Evolutionary conservation across 2,329 filamentous ascomycete species (phyloP), one percentile per base, ranked within the genome.

Genomic region (Colletotrichum sp.): DNA sequence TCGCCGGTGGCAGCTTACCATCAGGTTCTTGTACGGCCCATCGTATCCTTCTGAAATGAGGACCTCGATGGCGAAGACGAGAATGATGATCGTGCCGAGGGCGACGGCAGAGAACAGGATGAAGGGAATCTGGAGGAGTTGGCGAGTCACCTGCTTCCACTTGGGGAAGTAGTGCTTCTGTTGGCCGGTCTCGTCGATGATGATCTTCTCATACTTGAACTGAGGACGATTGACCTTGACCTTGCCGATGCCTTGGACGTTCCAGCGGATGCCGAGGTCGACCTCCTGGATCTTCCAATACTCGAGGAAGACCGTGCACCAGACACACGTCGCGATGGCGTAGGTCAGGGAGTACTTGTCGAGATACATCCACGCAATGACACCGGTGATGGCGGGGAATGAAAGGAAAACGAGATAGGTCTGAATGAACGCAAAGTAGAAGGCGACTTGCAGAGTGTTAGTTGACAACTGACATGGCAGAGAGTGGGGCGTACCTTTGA

Each of bases 381-480:
- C 83, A 2, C 94, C 94, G 32, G 94, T 92, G 3, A 87, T 87
- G 9, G 94, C 93, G 0, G 94, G 94, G 69, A 95, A 93, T 5
- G 91, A 84, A 22, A 96, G 87, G 80, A 95, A 95, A 44, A 90
- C 86, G 74, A 94, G 93, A 81, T 96, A 96, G 16, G 90, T 91
- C 80, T 96, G 94, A 28, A 94, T 93, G 79, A 96, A 96, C n/a
- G 94, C 94, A 81, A 95, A 96, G 84, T 96, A 96, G 80, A 94
- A 96, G 5, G 93, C 94, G 69, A 95, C 91, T 69, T 75, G 16
- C 7, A 7, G 89, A 19, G 5, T 92, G 57, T 48, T 15, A 77
- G 64, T 25, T 6, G n/a, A 59, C 16, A 22, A 7, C 3, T 2
- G 34, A 2, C 0, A 12, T 3, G 8, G 25, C 30, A 15, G 6